Evolutionary conservation across 805 yeast genomes (phyloP), one percentile per base, ranked within the genome.

Genomic region (Wickerhamiella galacta): DNA sequence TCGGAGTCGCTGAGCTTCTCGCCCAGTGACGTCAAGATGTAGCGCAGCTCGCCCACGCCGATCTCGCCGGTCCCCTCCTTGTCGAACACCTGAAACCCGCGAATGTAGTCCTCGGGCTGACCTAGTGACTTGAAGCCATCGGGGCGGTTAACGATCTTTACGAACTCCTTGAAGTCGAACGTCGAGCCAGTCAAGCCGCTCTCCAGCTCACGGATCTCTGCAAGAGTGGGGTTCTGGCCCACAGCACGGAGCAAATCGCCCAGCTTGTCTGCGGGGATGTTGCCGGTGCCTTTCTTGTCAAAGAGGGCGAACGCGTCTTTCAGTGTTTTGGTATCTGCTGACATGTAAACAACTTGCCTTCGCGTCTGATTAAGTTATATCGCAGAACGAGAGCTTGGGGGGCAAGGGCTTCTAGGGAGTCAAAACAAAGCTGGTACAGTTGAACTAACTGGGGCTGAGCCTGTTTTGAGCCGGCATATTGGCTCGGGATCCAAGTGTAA

Each of bases 31-130:
- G 98, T 90, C 51, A 90, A 66, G 54, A 90, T 83, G 59, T 90
- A 90, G 55, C 93, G 72, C 48, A 90, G 68, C 60, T 90, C 96
- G 37, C 99, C 99, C 28, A 90, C 93, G 25, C 95, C 93, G 46
- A 90, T 90, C 60, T 75, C 80, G 4, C 99, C 99, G 14, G 95
- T 78, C 42, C 77, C 72, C 44, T 83, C 93, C 62, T 87, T 90
- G 61, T 90, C 99, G 47, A 90, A 90, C 4, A 90, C 95, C 61
- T 90, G 96, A 70, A 90, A 90, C 0, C 87, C 90, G 52, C 87
- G 80, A 51, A 90, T 72, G 57, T 87, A 90, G 56, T 90, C 98
- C 57, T 75, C 81, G 26, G 92, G 83, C 48, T 78, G 79, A 10
- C 94, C 94, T 38, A 80, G 68, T 25, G 82, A 73, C 57, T 77